These are phyloP conservation scores for Arabidopsis suecica DNA, from an alignment of 345 rosid genomes.

Conservation along the genomic window DNA sequence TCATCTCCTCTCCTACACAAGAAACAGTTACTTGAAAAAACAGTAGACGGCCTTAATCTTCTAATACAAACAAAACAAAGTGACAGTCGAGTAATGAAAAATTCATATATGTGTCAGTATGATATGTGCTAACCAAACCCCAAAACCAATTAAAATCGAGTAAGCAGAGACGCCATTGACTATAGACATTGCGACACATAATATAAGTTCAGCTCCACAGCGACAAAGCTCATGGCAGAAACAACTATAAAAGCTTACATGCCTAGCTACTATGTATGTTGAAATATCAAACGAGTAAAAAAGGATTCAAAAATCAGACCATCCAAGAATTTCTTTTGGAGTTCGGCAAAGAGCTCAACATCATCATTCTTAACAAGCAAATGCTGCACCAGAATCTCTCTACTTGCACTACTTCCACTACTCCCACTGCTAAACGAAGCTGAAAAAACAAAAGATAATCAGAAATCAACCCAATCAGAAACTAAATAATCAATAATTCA, in stretches of 20 bases:
- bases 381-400: constrained; percentile 84
- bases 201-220: neutral
- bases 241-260: neutral
- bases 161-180: neutral
- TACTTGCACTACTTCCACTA: constrained; percentile 50
- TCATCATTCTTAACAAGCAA: constrained; percentile 84
- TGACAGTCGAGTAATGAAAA: constrained; percentile 9
- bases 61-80: constrained; percentile 7
- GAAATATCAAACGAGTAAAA: neutral
- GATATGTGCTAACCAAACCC: constrained; percentile 23
- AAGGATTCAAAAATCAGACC: constrained; percentile 48
- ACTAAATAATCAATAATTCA: neutral
- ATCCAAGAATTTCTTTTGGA: constrained; percentile 61
- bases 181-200: neutral
- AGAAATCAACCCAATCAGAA: neutral
- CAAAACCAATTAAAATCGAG: constrained; percentile 1
- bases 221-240: neutral
- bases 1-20: constrained; percentile 83
- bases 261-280: neutral
- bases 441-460: constrained; percentile 27
- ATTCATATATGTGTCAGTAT: neutral
- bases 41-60: constrained; percentile 18
- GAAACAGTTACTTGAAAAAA: constrained; percentile 30
- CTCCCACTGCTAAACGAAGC: constrained; percentile 67
- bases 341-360: constrained; percentile 59